These are phyloP conservation scores for Annulohypoxylon truncatum DNA, from an alignment of 2,329 filamentous ascomycete genomes.

Conservation along the genomic window DNA sequence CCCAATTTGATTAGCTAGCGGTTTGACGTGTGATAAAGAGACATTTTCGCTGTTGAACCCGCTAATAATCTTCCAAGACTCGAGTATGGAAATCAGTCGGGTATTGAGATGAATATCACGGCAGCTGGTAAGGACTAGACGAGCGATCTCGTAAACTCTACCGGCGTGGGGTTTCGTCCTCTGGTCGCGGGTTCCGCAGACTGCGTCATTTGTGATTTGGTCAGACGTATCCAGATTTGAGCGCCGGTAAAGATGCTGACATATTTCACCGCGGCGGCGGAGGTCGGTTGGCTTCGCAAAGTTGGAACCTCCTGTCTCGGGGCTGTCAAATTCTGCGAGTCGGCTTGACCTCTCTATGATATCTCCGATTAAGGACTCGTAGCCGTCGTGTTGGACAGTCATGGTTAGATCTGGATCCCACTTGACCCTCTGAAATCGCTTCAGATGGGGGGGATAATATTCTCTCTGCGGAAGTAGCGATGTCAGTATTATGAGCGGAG, in stretches of 20 bases:
- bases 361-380: constrained; percentile 44
- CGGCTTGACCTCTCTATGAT: constrained; percentile 50
- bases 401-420: constrained; percentile 53
- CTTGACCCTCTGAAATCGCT: constrained; percentile 50
- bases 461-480: constrained; percentile 48
- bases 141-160: constrained; percentile 36
- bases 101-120: constrained; percentile 13
- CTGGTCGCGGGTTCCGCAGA: constrained; percentile 43
- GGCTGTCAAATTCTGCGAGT: constrained; percentile 41
- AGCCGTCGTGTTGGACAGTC: constrained; percentile 55
- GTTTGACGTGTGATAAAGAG: background rate
- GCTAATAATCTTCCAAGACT: constrained; percentile 47
- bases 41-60: constrained; percentile 43
- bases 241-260: constrained; percentile 40
- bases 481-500: constrained; percentile 39
- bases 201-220: constrained; percentile 17
- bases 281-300: constrained; percentile 26
- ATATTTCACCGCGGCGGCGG: constrained; percentile 33
- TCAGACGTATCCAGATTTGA: background rate
- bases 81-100: constrained; percentile 32
- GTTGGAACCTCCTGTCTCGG: background rate
- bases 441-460: constrained; percentile 54
- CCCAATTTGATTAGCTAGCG: constrained; percentile 46
- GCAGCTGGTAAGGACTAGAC: constrained; percentile 32
- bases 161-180: constrained; percentile 2